These are phyloP conservation scores for Spathaspora hagerdaliae DNA, from an alignment of 805 yeast species.

Conservation along the genomic window DNA sequence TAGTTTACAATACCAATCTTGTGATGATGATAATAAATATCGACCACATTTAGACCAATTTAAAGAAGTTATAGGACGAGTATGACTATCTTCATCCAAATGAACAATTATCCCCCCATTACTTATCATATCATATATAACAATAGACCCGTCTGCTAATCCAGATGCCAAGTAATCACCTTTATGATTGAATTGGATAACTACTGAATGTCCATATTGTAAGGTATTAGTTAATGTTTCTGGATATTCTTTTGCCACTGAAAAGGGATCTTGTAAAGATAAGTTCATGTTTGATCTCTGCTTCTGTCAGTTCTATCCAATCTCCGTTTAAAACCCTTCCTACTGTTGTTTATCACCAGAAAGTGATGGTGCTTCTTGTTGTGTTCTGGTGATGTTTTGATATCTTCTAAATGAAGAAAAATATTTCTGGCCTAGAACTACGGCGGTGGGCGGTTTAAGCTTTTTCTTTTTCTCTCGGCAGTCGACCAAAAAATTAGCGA, in stretches of 20 bases:
- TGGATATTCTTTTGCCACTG: conserved; percentile 89
- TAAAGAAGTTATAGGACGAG: conserved; percentile 66
- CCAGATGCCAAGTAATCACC: conserved; percentile 91
- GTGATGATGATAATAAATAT: conserved; percentile 62
- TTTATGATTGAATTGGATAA: conserved; percentile 60
- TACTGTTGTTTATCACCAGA: too few species aligned
- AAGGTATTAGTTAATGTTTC: conserved; percentile 73
- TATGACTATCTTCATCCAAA: conserved; percentile 53
- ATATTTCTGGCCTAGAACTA: too few species aligned
- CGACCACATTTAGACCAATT: conserved; percentile 75
- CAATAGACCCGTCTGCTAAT: conserved; percentile 64
- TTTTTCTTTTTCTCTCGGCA: too few species aligned
- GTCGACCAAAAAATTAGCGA: too few species aligned
- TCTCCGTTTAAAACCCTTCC: too few species aligned
- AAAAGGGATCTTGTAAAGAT: conserved; percentile 82
- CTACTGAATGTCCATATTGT: conserved; percentile 61
- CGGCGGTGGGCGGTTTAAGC: too few species aligned
- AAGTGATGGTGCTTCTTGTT: not conserved
- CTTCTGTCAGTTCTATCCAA: too few species aligned
- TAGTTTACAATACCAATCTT: conserved; percentile 77
- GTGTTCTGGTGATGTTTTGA: not conserved
- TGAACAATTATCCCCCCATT: conserved; percentile 50
- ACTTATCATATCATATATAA: conserved; percentile 73
- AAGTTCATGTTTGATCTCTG: conserved; percentile 83
- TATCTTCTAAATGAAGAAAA: too few species aligned